A percentile compares a stretch with the other conserved stretches of the same genome.
Conservation (phyloP, 2,329 filamentous ascomycete species). For the Lachnum nothofagi region DNA sequence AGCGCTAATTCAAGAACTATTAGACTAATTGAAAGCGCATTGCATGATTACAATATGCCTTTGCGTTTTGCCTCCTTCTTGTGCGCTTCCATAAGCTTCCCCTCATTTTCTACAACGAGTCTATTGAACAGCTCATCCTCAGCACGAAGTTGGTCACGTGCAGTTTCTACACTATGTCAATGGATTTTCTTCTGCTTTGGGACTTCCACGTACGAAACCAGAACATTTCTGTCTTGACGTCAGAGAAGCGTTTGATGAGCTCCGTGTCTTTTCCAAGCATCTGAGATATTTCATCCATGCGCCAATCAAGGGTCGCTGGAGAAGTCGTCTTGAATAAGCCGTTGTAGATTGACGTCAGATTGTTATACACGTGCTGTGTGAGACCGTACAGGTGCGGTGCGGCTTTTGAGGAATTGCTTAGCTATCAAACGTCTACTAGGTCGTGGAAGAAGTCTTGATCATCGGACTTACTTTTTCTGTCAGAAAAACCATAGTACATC, state of each 20-base stretch:
- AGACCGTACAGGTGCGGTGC: too few relatives aligned
- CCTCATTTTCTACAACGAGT: conserved; percentile 5
- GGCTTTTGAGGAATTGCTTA: too few relatives aligned
- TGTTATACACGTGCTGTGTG: conserved; percentile 10
- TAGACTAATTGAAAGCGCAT: neutral
- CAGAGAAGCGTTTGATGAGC: neutral
- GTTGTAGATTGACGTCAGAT: conserved; percentile 2
- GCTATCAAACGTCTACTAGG: too few relatives aligned
- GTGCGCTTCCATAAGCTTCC: neutral
- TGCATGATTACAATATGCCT: conserved; percentile 1
- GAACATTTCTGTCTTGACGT: conserved; percentile 9
- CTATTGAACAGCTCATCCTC: conserved; percentile 7
- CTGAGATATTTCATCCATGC: neutral
- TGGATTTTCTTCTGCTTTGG: neutral
- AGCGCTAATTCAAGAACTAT: too few relatives aligned
- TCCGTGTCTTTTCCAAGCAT: conserved; percentile 1
- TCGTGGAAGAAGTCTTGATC: too few relatives aligned
- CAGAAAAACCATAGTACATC: too few relatives aligned
- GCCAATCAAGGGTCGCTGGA: conserved; percentile 5
- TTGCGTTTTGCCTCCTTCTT: conserved; percentile 5
- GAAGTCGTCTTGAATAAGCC: conserved; percentile 9
- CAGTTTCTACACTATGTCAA: neutral
- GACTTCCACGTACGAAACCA: conserved; percentile 6
- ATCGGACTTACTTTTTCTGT: too few relatives aligned
- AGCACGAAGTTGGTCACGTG: neutral